phyloP scores from a whole-genome alignment of 768 basidiomycete species.

The Sistotremastrum niveocremeum region DNA sequence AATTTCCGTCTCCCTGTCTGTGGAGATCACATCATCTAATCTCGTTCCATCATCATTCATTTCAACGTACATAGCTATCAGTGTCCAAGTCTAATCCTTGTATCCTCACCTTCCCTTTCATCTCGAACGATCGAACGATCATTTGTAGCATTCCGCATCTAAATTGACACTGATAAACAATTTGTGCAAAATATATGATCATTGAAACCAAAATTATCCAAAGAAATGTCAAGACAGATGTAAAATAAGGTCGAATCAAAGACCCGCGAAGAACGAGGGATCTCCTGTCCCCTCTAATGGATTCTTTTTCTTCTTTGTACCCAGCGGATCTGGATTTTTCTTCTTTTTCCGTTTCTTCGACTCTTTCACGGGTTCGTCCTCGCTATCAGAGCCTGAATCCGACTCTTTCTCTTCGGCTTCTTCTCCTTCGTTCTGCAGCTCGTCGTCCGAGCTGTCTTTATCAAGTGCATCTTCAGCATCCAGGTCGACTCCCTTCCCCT shows the following conservation, averaged over 20 bases:
- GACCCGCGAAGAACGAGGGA: conserved; percentile 51
- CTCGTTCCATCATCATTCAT: too few species aligned
- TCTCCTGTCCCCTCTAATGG: conserved; percentile 45
- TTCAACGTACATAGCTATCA: too few species aligned
- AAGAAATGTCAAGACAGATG: too few species aligned
- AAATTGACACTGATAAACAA: too few species aligned
- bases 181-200: too few species aligned
- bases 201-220: too few species aligned
- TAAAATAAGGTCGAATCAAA: conserved; percentile 21
- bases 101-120: too few species aligned
- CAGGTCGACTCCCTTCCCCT: conserved; percentile 24
- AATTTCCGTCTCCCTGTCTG: too few species aligned
- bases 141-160: too few species aligned
- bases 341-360: conserved; percentile 45
- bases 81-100: too few species aligned
- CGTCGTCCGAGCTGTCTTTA: conserved; percentile 14
- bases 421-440: conserved; percentile 15
- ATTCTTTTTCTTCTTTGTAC: conserved; percentile 41
- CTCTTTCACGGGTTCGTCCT: conserved; percentile 14
- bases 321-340: conserved; percentile 35
- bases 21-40: too few species aligned
- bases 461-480: conserved; percentile 17
- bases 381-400: conserved; percentile 11
- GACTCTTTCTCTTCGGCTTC: conserved; percentile 15
- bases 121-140: too few species aligned